Base-by-base conservation (phyloP, 768 basidiomycete species). In the Lactarius quietus region DNA sequence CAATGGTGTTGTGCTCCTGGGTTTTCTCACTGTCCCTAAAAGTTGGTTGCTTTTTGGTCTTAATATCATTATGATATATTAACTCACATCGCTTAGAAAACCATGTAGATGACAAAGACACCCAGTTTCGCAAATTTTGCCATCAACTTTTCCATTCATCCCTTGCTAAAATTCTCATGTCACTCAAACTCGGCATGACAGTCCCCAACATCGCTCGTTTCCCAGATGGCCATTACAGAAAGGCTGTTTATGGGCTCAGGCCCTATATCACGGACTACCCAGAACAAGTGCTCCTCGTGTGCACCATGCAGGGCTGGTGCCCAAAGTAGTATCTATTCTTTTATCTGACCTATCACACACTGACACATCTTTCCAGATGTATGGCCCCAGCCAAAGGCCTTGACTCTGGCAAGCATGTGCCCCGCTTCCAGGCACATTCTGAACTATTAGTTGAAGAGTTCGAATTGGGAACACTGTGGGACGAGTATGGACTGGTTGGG, bases 221-320 rank as follows among this genome's bases (percentile, higher is more conserved):
- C 10, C 1, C 68, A 72, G 76, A 79, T 71, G 75, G 76, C 1
- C 75, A 78, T 53, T 77, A 67, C 64, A 72, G 71, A 0, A 66
- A 72, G 6, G 72, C 68, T 0, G 70, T 78, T 1, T 78, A 69
- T 59, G 67, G 72, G 17, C 66, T 78, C 6, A 76, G 76, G 0
- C 76, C 77, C 12, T 76, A 74, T 64, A 78, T 79, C 59, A 76
- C 77, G 1, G 76, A 78, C 60, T 78, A 79, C 65, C 78, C 78
- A 0, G 77, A 79, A 61, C 78, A 79, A 60, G 76, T 74, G 0
- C 33, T 33, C 33, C 33, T 33, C 5, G 9, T 9, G 33, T 33
- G 33, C 33, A 9, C 9, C 33, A 33, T 72, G 63, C 57, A 63
- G 77, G 0, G 59, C 73, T 70, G 73, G 70, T n/a, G n/a, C n/a